Base-by-base conservation (phyloP, 108 stramenopile genomes). In the Bacterosira constricta region DNA sequence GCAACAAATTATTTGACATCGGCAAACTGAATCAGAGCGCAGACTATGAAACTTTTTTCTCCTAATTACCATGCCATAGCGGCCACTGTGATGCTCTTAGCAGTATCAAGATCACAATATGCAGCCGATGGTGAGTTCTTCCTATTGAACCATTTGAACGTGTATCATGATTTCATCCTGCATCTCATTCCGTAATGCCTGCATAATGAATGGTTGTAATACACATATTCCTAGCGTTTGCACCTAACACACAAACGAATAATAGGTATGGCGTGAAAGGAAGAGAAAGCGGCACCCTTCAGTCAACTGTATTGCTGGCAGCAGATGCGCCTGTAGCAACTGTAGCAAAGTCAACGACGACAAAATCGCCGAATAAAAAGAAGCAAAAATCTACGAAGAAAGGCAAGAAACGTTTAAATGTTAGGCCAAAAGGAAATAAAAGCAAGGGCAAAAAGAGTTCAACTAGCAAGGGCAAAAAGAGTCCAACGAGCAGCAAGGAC, bases 381-480 rank as follows among this genome's bases (percentile, higher is more conserved):
- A 29, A 18, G 30, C 30, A 37, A 42, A 59, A 6, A 11, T 59
- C 12, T 47, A 46, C 47, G 15, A 60, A 17, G 44, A 70, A 70
- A 60, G 69, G 41, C 11, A 58, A 60, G 44, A 31, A n/a, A n/a
- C 8, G n/a, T n/a, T 21, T 51, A 13, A n/a, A n/a, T n/a, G n/a
- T n/a, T n/a, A n/a, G n/a, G n/a, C n/a, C 50, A 60, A 17, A 26
- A 31, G n/a, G 10, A 34, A 53, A 53, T 34, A 53, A 53, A 53
- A 44, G n/a, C 6, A 59, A 46, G 20, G 46, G 31, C 1, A 29
- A 18, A 17, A 15, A 37, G 27, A 59, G 4, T 13, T 59, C 12
- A 60, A 46, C 47, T 6, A 60, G 8, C 27, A 70, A 70, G 46
- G 69, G 41, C 11, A 58, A 60, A 30, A 31, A 52, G 13, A 51